Base-by-base conservation (phyloP, 768 basidiomycete genomes). In the Gautieria morchelliformis region DNA sequence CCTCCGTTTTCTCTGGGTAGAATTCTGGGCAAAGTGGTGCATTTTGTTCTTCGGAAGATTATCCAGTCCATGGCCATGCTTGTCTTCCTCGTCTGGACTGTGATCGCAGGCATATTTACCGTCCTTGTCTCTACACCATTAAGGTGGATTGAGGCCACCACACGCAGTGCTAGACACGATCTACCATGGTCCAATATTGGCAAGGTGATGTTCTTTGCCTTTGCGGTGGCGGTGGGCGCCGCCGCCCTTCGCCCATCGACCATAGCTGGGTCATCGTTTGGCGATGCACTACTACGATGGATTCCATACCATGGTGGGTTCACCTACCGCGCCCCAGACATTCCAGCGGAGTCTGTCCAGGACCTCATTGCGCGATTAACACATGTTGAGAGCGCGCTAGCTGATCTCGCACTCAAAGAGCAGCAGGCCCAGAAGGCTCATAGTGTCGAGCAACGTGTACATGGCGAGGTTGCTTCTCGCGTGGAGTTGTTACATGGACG, bases 341-440 rank as follows among this genome's bases (percentile, higher is more conserved):
- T 72, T 9, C 86, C 87, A 1, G 79, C 82, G 1, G 74, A 77
- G n/a, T 78, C 88, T 66, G 71, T 89, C 19, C 76, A 78, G 4
- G 88, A 88, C 56, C 71, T 91, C 22, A 74, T 81, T 2, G 72
- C 74, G 7, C 81, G 88, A 9, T 68, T 92, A 12, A 77, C 78
- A 59, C 72, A 72, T 37, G 76, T 91, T 41, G 89, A 91, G 67
- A 74, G 70, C 24, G 81, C 77, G 1, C 70, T 89, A 14, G 80
- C 82, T 14, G 75, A 77, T 7, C 71, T 92, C 15, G 79, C 83
- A 4, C 20, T 44, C 40, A 35, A 37, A 14, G 69, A 73, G 11
- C 78, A 85, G 59, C 76, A 75, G 46, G 70, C 72, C 5, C 75
- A 77, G 52, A 64, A 70, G 5, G 77, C 78, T 58, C 69, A 79